Base-by-base conservation (phyloP, 140 eudicot genomes). In the Bidens hawaiensis region DNA sequence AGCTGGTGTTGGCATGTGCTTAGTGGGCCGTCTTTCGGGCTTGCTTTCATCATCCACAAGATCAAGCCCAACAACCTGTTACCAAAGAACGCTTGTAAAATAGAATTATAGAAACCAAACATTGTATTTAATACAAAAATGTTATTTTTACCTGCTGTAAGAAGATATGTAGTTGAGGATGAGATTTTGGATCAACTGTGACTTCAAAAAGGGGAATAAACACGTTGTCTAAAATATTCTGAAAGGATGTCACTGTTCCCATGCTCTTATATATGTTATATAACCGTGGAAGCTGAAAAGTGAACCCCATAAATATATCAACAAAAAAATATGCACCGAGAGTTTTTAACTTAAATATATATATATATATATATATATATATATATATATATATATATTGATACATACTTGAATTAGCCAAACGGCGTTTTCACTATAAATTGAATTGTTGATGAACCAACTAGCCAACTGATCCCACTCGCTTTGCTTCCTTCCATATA, bases 391-490 rank as follows among this genome's bases (percentile, higher is more conserved):
- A 33, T 14, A n/a, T 3, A 23, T 3, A 10, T 12, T 30, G 21
- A 30, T 41, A 47, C 28, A 27, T 88, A 93, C 99, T 89, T 93
- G 99, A 80, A 93, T 93, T 64, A 93, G 75, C 99, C 99, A 93
- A 70, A 93, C 99, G 68, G 95, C 99, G 79, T 93, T 93, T 58
- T 88, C 90, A 73, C 95, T 83, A 76, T 93, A 79, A 52, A 93
- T 78, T 27, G 81, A 81, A 81, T 93, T 93, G 73, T 93, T 93
- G 33, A 93, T 87, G 16, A 93, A 85, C 99, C 99, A 93, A 78
- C 97, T 88, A 2, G 97, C 99, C 72, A 88, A 78, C 69, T 88
- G 95, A 74, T 93, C 95, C 99, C 99, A 93, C 57, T 88, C 99
- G 67, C 99, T 88, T 75, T 78, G 85, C 88, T 93, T 93, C 82